A percentile compares a stretch with the other conserved stretches of the same genome.
These are phyloP conservation scores for Eucalyptus grandis DNA, from an alignment of 345 rosid genomes.

Conservation along the genomic window DNA sequence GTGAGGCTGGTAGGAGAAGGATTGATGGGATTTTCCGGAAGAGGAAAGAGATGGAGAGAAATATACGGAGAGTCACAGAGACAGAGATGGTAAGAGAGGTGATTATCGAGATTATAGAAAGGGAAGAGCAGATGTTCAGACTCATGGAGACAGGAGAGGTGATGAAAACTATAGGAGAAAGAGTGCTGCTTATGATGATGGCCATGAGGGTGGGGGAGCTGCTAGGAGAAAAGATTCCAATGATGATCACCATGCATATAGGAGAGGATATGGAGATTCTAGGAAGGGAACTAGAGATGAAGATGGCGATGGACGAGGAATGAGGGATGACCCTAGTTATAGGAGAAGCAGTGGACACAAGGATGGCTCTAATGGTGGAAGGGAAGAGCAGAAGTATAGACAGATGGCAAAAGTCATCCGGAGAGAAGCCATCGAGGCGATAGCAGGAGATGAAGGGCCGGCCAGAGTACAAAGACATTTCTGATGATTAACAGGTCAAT, in stretches of 20 bases:
- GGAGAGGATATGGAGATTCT: not conserved
- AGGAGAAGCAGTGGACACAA: not conserved
- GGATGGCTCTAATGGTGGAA: not conserved
- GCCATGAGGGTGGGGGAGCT: not conserved
- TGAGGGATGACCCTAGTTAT: not conserved
- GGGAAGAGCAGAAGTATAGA: not conserved
- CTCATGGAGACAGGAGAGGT: conserved; percentile 1
- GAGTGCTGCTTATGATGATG: not conserved
- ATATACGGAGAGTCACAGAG: conserved; percentile 9
- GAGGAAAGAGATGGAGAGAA: conserved; percentile 7
- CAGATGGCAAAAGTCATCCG: not conserved
- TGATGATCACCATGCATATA: not conserved
- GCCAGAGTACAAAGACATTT: not conserved
- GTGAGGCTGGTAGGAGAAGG: not conserved
- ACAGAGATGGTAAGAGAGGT: not conserved
- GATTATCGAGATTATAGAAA: conserved; percentile 2
- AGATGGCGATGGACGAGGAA: not conserved
- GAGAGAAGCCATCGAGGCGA: not conserved
- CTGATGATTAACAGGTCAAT: too few species aligned
- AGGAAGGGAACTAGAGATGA: not conserved
- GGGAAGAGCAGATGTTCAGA: conserved; percentile 4
- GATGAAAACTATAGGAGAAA: conserved; percentile 1
- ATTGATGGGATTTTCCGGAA: conserved; percentile 4
- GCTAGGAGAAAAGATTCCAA: not conserved
- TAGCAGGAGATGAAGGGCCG: not conserved